Conservation (phyloP, 805 yeast genomes). For the Blastobotrys peoriensis region DNA sequence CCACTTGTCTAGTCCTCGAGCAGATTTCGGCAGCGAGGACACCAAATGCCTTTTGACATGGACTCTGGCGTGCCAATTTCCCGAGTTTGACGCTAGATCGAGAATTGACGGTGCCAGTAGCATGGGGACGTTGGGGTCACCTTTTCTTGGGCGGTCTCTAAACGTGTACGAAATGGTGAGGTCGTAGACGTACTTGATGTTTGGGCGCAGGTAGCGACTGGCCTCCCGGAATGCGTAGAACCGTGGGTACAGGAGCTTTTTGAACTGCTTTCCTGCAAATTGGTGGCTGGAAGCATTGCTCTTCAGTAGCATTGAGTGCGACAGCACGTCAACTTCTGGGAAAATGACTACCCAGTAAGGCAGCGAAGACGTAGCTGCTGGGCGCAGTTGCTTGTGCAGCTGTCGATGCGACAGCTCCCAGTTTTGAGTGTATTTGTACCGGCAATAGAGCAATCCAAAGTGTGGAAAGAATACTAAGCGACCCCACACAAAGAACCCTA, state of each 20-base stretch:
- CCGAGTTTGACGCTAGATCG: background rate
- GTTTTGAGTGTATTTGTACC: conserved; percentile 61
- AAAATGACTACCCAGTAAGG: conserved; percentile 57
- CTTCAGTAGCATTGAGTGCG: conserved; percentile 39
- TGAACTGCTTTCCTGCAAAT: conserved; percentile 54
- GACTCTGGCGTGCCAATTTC: conserved; percentile 19
- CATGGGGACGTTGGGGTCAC: conserved; percentile 7
- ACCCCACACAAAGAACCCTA: conserved; percentile 69
- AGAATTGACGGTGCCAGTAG: too few species aligned
- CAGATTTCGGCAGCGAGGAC: conserved; percentile 16
- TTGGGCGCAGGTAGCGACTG: conserved; percentile 21
- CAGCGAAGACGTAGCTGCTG: background rate
- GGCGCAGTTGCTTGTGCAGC: conserved; percentile 25
- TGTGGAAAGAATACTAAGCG: conserved; percentile 57
- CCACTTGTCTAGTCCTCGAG: conserved; percentile 48
- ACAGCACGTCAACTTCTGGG: conserved; percentile 73
- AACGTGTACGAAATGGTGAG: conserved; percentile 44
- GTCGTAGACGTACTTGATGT: conserved; percentile 41
- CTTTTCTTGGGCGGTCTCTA: conserved; percentile 12
- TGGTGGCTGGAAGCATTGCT: conserved; percentile 53
- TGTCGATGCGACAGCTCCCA: conserved; percentile 39
- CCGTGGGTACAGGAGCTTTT: conserved; percentile 71
- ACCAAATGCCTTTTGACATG: conserved; percentile 11
- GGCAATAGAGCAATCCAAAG: conserved; percentile 39
- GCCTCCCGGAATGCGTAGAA: conserved; percentile 34